Base-by-base conservation (phyloP, 495 filamentous ascomycete species). In the Penicillium herquei region DNA sequence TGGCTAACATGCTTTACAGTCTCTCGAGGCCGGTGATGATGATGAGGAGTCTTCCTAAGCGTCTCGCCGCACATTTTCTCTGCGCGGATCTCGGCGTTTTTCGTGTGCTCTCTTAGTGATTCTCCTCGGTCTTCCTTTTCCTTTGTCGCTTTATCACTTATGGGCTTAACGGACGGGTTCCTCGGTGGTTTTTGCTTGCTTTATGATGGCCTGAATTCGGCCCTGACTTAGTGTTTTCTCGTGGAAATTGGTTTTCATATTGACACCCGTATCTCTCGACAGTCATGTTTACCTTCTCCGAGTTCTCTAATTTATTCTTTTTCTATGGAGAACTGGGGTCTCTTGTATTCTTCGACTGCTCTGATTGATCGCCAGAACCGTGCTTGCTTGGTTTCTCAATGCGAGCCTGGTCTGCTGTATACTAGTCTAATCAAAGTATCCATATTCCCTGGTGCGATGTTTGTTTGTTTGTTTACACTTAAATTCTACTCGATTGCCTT, bases 161-260 rank as follows among this genome's bases (percentile, higher is more conserved):
- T 12, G 51, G 50, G 50, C 37, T 54, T 54, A 37, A 54, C 41
- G 51, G 51, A 54, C 46, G 51, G 50, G 51, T 46, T 54, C 50
- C 51, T 45, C 41, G 51, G 51, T 54, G 51, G 51, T 54, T 54
- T 39, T 54, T 54, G 41, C 30, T 52, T 44, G 31, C 31, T 52
- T 52, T 52, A 44, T 52, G 49, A 40, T 42, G 39, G 50, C 13
- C 39, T 52, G 26, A 32, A 43, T 37, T 11, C 13, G 13, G 9
- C 26, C 37, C 39, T 17, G 21, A 41, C 40, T 16, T 51, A 41
- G 49, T 41, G 49, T 51, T 51, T 51, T 30, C 35, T 37, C 35
- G 49, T 11, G 49, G 49, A 18, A 49, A 51, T 41, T 39, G 37
- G 49, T 46, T 51, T 40, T 40, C 35, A 51, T 41, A 34, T 51